A percentile compares a stretch with the other conserved stretches of the same genome.
Conservation (phyloP, 2,329 filamentous ascomycete genomes). For the Diaporthe capsici region DNA sequence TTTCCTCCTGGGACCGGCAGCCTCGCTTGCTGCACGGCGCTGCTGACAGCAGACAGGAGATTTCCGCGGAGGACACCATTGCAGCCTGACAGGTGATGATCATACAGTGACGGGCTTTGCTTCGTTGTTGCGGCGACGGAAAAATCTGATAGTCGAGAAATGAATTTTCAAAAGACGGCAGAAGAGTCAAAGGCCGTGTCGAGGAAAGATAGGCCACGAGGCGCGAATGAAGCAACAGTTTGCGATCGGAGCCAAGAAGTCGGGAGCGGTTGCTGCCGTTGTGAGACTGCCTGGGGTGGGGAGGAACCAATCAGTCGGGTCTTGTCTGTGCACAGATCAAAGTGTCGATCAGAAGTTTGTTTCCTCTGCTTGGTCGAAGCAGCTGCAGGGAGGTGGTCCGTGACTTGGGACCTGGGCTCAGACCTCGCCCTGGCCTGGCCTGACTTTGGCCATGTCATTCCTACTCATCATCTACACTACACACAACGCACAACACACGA, state of each 20-base stretch:
- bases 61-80: constrained; percentile 1
- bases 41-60: constrained; percentile 29
- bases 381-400: not conserved
- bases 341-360: constrained; percentile 24
- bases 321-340: constrained; percentile 19
- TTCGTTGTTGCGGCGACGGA: not conserved
- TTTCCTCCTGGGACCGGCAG: not conserved
- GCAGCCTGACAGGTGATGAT: constrained; percentile 9
- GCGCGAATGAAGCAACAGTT: constrained; percentile 34
- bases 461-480: not conserved
- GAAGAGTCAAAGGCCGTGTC: not conserved
- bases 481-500: not conserved
- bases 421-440: not conserved
- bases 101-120: constrained; percentile 3
- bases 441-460: not conserved
- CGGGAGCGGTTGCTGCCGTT: constrained; percentile 28
- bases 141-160: not conserved
- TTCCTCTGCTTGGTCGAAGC: not conserved
- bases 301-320: constrained; percentile 27
- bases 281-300: constrained; percentile 23
- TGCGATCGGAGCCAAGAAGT: constrained; percentile 36
- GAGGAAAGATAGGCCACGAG: constrained; percentile 7
- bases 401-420: not conserved
- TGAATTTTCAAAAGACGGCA: constrained; percentile 8
- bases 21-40: constrained; percentile 15